phyloP scores from a whole-genome alignment of 2,329 filamentous ascomycete species.

The Tolypocladium guangdongense region DNA sequence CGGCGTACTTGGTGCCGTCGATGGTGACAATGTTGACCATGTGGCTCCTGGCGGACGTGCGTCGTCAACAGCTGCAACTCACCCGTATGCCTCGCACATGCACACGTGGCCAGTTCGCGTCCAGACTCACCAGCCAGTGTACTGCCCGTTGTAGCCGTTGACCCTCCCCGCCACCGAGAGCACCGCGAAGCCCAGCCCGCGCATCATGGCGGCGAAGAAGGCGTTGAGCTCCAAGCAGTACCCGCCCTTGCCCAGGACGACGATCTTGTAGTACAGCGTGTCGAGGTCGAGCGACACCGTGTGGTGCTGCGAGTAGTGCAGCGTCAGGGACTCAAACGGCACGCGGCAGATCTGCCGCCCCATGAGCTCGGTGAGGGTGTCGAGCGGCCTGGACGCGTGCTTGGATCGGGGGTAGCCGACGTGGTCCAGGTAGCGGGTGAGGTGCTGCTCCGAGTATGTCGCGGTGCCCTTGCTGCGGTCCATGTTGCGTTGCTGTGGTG shows the following conservation, averaged over 20 bases:
- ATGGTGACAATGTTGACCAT: slow-evolving; percentile 50
- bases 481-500: background rate
- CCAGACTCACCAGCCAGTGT: slow-evolving; percentile 15
- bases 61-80: slow-evolving; percentile 6
- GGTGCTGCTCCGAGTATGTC: slow-evolving; percentile 13
- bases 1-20: slow-evolving; percentile 6
- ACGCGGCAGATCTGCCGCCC: slow-evolving; percentile 34
- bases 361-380: slow-evolving; percentile 20
- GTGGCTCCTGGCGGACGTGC: slow-evolving; percentile 33
- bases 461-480: background rate
- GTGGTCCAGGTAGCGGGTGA: slow-evolving; percentile 17
- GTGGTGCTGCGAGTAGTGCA: slow-evolving; percentile 36
- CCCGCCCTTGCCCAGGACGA: slow-evolving; percentile 32
- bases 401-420: slow-evolving; percentile 13
- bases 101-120: background rate
- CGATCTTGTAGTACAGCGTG: slow-evolving; percentile 32
- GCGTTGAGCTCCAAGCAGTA: slow-evolving; percentile 42
- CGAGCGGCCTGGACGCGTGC: slow-evolving; percentile 13
- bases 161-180: slow-evolving; percentile 39
- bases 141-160: slow-evolving; percentile 7
- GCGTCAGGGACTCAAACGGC: slow-evolving; percentile 42
- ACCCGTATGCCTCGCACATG: slow-evolving; percentile 4
- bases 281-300: slow-evolving; percentile 26
- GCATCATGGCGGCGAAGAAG: slow-evolving; percentile 35
- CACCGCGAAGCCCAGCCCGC: slow-evolving; percentile 35